Conservation (phyloP, 208 protist species). For the Crithidia fasciculata region DNA sequence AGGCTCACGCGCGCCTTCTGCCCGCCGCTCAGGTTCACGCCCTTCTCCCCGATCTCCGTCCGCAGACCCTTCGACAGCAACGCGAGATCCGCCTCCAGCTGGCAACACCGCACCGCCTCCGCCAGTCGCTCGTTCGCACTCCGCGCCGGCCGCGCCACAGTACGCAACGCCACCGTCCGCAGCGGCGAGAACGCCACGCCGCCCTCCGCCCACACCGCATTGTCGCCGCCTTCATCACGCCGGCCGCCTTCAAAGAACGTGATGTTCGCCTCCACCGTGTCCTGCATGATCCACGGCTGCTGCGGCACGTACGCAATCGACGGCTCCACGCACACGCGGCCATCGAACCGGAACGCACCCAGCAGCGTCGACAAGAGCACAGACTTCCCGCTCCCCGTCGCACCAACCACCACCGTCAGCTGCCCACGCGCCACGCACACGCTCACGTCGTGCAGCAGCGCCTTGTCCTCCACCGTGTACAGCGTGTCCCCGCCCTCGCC, state of each 20-base stretch:
- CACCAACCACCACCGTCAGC: conserved; percentile 49
- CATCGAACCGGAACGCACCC: conserved; percentile 31
- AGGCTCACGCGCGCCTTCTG: conserved; percentile 70
- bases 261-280: conserved; percentile 93
- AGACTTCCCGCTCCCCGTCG: conserved; percentile 56
- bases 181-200: conserved; percentile 18
- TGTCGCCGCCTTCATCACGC: background rate
- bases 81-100: conserved; percentile 76
- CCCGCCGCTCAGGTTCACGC: conserved; percentile 72
- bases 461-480: conserved; percentile 27
- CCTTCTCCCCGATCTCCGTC: conserved; percentile 56
- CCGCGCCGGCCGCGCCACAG: conserved; percentile 93
- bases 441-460: conserved; percentile 39
- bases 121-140: conserved; percentile 59
- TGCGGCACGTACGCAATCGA: conserved; percentile 91
- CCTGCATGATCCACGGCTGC: conserved; percentile 93
- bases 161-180: conserved; percentile 47
- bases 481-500: background rate
- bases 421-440: conserved; percentile 27
- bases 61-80: conserved; percentile 39
- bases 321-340: conserved; percentile 10
- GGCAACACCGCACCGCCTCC: conserved; percentile 50
- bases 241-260: conserved; percentile 73
- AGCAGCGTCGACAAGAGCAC: conserved; percentile 43
- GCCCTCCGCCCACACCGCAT: conserved; percentile 23